Conservation (phyloP, 208 protist genomes). For the Trypanosoma caninum region DNA sequence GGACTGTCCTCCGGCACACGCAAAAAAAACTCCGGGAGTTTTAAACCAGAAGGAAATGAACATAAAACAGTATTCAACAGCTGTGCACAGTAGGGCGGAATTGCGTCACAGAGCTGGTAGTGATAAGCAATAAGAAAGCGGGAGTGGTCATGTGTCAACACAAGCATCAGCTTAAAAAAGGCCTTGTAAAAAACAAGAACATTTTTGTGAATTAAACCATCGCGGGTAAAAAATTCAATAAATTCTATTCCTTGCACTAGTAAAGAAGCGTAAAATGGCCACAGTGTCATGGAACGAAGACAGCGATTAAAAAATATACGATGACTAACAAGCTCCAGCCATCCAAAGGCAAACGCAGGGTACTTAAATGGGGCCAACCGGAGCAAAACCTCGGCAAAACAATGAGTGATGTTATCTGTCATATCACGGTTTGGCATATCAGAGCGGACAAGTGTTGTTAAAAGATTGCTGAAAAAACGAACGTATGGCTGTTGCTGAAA, state of each 20-base stretch:
- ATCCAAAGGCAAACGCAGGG: constrained; percentile 98
- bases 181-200: constrained; percentile 87
- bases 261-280: constrained; percentile 62
- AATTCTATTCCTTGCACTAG: constrained; percentile 73
- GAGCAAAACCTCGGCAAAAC: constrained; percentile 90
- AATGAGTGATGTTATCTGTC: constrained; percentile 67
- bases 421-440: constrained; percentile 47
- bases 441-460: constrained; percentile 77
- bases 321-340: constrained; percentile 98
- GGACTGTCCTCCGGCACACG: constrained; percentile 80
- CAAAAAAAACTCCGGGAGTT: constrained; percentile 93
- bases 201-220: constrained; percentile 57
- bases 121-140: constrained; percentile 99
- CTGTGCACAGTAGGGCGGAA: constrained; percentile 96
- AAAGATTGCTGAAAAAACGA: constrained; percentile 93
- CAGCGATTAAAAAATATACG: constrained; percentile 97
- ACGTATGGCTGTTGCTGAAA: constrained; percentile 98
- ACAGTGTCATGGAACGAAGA: constrained; percentile 54
- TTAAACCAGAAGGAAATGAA: constrained; percentile 96
- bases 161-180: constrained; percentile 92
- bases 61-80: constrained; percentile 97
- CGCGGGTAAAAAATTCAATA: constrained; percentile 65
- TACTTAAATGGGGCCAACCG: constrained; percentile 86
- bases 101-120: constrained; percentile 94
- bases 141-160: constrained; percentile 99